Evolutionary conservation across 805 yeast species (phyloP).

Genomic region (Sugiyamaella mastotermitis): DNA sequence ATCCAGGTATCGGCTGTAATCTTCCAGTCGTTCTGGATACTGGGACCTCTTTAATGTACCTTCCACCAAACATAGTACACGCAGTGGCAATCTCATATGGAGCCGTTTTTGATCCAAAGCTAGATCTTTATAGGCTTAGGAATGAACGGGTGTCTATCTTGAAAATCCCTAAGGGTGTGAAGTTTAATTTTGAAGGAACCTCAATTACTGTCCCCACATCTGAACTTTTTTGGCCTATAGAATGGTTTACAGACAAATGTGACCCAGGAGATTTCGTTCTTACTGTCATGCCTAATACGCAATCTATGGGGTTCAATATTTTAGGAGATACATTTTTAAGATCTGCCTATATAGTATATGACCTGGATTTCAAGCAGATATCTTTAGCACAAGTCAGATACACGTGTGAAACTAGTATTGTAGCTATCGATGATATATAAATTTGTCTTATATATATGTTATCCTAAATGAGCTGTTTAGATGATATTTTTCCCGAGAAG

Average conservation of each 20-base stretch:
- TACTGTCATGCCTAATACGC: constrained; percentile 24
- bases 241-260: constrained; percentile 23
- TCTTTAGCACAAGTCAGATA: constrained; percentile 48
- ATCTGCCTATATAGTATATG: constrained; percentile 59
- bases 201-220: constrained; percentile 36
- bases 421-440: constrained; percentile 24
- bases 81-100: constrained; percentile 33
- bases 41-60: constrained; percentile 48
- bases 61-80: constrained; percentile 35
- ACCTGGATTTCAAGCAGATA: constrained; percentile 48
- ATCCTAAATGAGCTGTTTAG: background rate
- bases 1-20: constrained; percentile 10
- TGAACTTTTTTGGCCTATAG: constrained; percentile 25
- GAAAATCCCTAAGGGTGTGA: constrained; percentile 24
- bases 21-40: constrained; percentile 43
- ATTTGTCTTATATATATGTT: too few species aligned
- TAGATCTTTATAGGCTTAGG: constrained; percentile 37
- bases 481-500: background rate
- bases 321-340: constrained; percentile 62
- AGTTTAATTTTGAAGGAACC: constrained; percentile 48
- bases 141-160: constrained; percentile 28
- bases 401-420: constrained; percentile 21
- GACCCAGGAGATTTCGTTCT: constrained; percentile 22
- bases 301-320: constrained; percentile 27
- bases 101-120: constrained; percentile 33